Evolutionary conservation across 306 rosid genomes (phyloP).

Genomic region (Alnus glutinosa): DNA sequence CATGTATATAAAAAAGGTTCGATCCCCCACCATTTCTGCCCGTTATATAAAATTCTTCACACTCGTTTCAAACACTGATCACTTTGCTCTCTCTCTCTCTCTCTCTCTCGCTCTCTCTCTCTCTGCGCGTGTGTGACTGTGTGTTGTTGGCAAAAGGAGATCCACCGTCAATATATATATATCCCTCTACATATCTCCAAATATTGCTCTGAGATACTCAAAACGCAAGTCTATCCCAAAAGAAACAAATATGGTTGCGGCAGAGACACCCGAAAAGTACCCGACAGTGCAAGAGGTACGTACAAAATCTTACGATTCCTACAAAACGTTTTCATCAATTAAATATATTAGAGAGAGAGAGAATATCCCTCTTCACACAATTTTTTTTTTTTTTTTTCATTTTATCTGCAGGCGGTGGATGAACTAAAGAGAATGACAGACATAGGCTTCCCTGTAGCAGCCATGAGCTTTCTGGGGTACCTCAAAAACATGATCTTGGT

Average conservation of each 20-base stretch:
- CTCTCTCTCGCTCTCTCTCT: slow-evolving; percentile 19
- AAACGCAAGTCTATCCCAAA: slow-evolving; percentile 19
- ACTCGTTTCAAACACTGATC: slow-evolving; percentile 11
- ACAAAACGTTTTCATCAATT: not conserved
- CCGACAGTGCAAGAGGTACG: slow-evolving; percentile 50
- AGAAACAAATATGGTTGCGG: slow-evolving; percentile 35
- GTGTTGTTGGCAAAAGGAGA: not conserved
- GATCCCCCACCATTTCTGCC: slow-evolving; percentile 18
- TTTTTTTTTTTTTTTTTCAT: not conserved
- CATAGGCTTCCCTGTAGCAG: slow-evolving; percentile 75
- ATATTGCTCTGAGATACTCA: not conserved
- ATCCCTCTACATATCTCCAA: not conserved
- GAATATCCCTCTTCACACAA: not conserved
- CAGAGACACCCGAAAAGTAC: slow-evolving; percentile 38
- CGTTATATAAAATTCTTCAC: slow-evolving; percentile 33
- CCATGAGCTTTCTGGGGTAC: slow-evolving; percentile 66
- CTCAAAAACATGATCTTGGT: slow-evolving; percentile 70
- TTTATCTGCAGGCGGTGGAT: slow-evolving; percentile 50
- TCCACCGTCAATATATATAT: not conserved
- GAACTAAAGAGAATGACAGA: slow-evolving; percentile 64
- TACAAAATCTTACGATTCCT: slow-evolving; percentile 30
- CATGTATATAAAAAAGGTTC: too few relatives aligned
- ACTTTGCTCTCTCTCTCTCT: slow-evolving; percentile 6
- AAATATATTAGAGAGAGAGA: not conserved
- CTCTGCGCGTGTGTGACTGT: not conserved